Evolutionary conservation across 306 rosid species (phyloP), one percentile per base, ranked within the genome.

Genomic region (Sicyos edulis): DNA sequence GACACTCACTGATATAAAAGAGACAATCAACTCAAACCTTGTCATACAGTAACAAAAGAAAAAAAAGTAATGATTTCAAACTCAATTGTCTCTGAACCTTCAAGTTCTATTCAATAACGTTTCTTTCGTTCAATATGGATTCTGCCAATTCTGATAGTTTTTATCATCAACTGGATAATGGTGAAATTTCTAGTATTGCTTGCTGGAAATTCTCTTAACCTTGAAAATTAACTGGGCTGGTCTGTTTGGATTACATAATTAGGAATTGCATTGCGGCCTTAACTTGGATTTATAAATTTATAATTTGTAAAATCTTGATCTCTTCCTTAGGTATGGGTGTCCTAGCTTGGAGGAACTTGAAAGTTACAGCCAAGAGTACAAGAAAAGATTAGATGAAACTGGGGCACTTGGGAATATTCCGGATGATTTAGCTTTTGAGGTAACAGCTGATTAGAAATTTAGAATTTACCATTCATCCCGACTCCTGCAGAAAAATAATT

Each of bases 351-450:
- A 88, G 47, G 97, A 88, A 75, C 97, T 93, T 81, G 96, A 91
- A 67, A 66, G 73, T 78, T 93, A 83, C 75, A 88, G 82, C 78
- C 75, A 80, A 72, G 86, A 90, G 76, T 88, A 78, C 87, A 91
- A 93, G 80, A 83, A 81, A 77, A 88, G 82, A 75, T 79, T 93
- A 74, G 97, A 87, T 75, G 97, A 83, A 82, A 84, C 75, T 67
- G 92, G 96, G 79, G 88, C 80, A 74, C 86, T 81, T 56, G 97
- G 97, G 78, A 88, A 91, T 71, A 85, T 93, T 82, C 99, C 92
- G 32, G 86, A 82, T 50, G 82, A 87, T 86, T 81, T 93, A 85
- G 96, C 86, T 81, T 77, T 93, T 20, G 93, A 90, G 96, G 97
- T 93, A 79, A 72, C 68, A 49, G 24, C 57, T 42, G 52, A 29